Evolutionary conservation across 2,329 filamentous ascomycete genomes (phyloP), one percentile per base, ranked within the genome.

Genomic region (Penicillium brasilianum): DNA sequence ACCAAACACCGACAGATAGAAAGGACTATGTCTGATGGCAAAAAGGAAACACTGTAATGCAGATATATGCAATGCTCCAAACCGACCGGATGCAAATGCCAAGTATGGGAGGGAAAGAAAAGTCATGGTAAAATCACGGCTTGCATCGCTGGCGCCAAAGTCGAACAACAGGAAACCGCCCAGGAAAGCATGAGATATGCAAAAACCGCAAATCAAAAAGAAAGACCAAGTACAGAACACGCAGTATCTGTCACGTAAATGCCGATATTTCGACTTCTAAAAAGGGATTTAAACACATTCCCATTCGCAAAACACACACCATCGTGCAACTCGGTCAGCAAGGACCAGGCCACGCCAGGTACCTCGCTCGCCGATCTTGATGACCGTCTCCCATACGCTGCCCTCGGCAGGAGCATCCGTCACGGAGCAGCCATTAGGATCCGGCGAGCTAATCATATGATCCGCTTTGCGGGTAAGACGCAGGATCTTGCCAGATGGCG

Each of bases 401-500:
- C 85, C 86, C 63, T 87, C 79, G 0, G 76, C 74, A 4, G 69
- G 68, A 9, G 74, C 73, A 63, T 81, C 79, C 7, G 72, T 74
- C 16, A 72, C 61, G 7, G 74, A 74, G 50, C 76, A 73, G 48
- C 77, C 74, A n/a, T 67, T 66, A 28, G 66, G 65, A 43, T 62
- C 71, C 16, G 69, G 74, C 8, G 70, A 66, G 39, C 75, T 70
- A 54, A 78, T 71, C 73, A 80, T 77, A 58, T 81, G 79, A 44
- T 83, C 81, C 7, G 78, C 76, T 64, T 82, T 82, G 28, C 81
- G 77, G 30, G 75, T 81, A 34, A 83, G 82, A 56, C 95, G 84
- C 61, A 98, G 85, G 68, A 99, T 98, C 81, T 98, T 98, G 63
- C 96, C 95, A 32, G 90, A 91, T 0, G 95, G 95, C 6, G 91